phyloP scores from a whole-genome alignment of 345 rosid species.

The Arabis alpina region DNA sequence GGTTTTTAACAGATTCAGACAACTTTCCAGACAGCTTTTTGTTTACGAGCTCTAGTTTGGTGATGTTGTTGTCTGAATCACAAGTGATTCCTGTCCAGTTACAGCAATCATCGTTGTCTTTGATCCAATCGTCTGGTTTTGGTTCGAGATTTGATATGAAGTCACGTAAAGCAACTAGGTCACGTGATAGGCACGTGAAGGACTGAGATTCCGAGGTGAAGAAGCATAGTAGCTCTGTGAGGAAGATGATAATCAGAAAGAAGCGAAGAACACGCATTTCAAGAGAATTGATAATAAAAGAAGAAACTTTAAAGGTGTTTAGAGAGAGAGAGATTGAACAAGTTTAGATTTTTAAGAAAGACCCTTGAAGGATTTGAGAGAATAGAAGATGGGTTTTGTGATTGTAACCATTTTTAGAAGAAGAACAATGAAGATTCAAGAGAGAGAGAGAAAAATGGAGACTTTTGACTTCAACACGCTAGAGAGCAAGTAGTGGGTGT shows the following conservation, averaged over 20 bases:
- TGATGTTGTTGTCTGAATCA: conserved; percentile 33
- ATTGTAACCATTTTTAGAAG: conserved; percentile 23
- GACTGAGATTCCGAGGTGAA: conserved; percentile 45
- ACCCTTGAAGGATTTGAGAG: neutral
- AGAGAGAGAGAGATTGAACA: neutral
- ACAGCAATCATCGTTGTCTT: conserved; percentile 54
- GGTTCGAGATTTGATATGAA: conserved; percentile 49
- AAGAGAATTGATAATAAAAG: conserved; percentile 4
- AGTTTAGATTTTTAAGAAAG: too few relatives aligned
- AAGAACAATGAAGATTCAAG: conserved; percentile 26
- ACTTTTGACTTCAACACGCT: conserved; percentile 55
- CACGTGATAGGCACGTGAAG: conserved; percentile 55
- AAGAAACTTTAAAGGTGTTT: conserved; percentile 10
- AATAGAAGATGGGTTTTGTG: conserved; percentile 26
- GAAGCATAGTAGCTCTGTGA: conserved; percentile 42
- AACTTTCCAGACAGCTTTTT: conserved; percentile 54
- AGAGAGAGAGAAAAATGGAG: conserved; percentile 23
- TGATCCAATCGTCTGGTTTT: conserved; percentile 50
- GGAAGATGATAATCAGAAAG: conserved; percentile 44
- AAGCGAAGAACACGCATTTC: conserved; percentile 55
- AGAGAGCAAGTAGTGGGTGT: conserved; percentile 43
- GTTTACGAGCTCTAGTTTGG: conserved; percentile 46
- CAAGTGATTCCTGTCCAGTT: conserved; percentile 67
- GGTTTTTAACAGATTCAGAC: conserved; percentile 51
- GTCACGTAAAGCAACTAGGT: conserved; percentile 53